Conservation (phyloP, 345 rosid genomes). For the Moringa oleifera region DNA sequence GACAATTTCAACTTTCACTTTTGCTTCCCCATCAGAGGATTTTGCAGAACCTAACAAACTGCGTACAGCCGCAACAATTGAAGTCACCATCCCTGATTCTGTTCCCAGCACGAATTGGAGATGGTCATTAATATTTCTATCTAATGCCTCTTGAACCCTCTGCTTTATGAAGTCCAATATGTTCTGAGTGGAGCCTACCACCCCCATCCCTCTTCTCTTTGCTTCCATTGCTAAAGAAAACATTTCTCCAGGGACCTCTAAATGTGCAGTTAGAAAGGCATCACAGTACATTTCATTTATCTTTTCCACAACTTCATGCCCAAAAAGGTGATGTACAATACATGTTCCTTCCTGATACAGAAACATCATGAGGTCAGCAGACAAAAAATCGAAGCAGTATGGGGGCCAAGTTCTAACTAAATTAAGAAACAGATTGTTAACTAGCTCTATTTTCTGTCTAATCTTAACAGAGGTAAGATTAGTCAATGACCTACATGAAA, state of each 20-base stretch:
- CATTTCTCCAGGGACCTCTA: conserved; percentile 99
- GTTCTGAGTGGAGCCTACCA: conserved; percentile 89
- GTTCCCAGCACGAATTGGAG: conserved; percentile 93
- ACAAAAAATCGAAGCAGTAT: conserved; percentile 6
- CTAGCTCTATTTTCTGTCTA: background rate
- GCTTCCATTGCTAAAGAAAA: conserved; percentile 96
- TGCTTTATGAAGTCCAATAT: conserved; percentile 81
- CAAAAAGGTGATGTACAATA: conserved; percentile 90
- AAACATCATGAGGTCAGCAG: conserved; percentile 6
- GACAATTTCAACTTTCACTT: conserved; percentile 76
- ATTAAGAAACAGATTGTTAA: no score
- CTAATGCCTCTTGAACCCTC: conserved; percentile 78
- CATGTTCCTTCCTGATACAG: conserved; percentile 77
- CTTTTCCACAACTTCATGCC: conserved; percentile 82
- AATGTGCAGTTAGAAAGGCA: conserved; percentile 91
- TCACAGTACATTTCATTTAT: conserved; percentile 84
- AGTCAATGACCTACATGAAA: no score
- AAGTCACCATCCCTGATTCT: conserved; percentile 94
- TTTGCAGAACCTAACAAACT: conserved; percentile 43
- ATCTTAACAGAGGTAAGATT: background rate
- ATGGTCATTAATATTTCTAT: conserved; percentile 68
- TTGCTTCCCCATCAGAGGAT: conserved; percentile 35
- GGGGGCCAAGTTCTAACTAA: no score
- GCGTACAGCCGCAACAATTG: conserved; percentile 78
- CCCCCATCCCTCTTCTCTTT: conserved; percentile 90